Evolutionary conservation across 805 yeast species (phyloP).

Genomic region (Soucietia sequanensis): DNA sequence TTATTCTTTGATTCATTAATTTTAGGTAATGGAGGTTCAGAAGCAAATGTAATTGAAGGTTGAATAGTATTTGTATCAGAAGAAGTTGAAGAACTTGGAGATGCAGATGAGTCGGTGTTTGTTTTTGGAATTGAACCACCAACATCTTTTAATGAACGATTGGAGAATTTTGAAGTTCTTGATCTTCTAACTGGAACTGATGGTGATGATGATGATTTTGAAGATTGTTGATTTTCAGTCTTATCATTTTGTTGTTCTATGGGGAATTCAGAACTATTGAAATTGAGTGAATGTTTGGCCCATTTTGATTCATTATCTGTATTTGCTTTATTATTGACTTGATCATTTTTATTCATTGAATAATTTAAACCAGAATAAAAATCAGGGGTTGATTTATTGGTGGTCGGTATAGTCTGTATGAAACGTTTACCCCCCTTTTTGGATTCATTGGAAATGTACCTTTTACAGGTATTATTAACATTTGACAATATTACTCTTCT

Average conservation of each 20-base stretch:
- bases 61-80: neutral
- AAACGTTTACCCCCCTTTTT: constrained; percentile 27
- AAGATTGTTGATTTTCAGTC: constrained; percentile 5
- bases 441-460: constrained; percentile 19
- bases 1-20: constrained; percentile 3
- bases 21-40: constrained; percentile 1
- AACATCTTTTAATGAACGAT: constrained; percentile 9
- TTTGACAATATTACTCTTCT: constrained; percentile 8
- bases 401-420: constrained; percentile 34
- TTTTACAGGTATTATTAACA: constrained; percentile 7
- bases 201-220: constrained; percentile 4
- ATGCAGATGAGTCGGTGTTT: constrained; percentile 2
- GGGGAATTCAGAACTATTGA: constrained; percentile 10
- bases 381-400: constrained; percentile 14
- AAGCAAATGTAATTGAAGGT: constrained; percentile 1
- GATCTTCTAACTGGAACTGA: constrained; percentile 27
- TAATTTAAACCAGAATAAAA: constrained; percentile 23
- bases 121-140: constrained; percentile 6
- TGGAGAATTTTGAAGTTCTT: constrained; percentile 27
- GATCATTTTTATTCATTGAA: constrained; percentile 5
- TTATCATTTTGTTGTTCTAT: constrained; percentile 2
- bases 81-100: constrained; percentile 2
- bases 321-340: neutral
- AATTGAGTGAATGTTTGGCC: constrained; percentile 28
- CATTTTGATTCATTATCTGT: constrained; percentile 19